These are phyloP conservation scores for Pythium guiyangense DNA, from an alignment of 352 stramenopile genomes.

Conservation along the genomic window DNA sequence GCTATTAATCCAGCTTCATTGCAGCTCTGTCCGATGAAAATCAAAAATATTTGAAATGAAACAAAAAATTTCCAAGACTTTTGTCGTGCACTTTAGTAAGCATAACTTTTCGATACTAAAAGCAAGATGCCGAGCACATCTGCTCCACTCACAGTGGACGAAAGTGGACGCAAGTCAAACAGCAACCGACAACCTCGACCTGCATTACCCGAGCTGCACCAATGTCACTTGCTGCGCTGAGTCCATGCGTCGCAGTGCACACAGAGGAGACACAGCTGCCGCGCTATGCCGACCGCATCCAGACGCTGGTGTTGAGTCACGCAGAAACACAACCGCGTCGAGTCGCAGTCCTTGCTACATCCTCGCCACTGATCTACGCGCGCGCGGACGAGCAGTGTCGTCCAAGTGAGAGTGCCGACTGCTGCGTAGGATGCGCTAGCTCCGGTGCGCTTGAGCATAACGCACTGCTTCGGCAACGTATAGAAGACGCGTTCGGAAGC, in stretches of 20 bases:
- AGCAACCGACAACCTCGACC: too few species aligned
- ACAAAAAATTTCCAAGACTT: too few species aligned
- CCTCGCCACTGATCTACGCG: slow-evolving; percentile 15
- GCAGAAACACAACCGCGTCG: background rate
- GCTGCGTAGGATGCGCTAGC: background rate
- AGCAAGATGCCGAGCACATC: too few species aligned
- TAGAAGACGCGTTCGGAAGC: slow-evolving; percentile 9
- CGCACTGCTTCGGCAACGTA: background rate
- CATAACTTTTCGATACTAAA: too few species aligned
- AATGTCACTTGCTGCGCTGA: background rate
- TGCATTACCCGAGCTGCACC: too few species aligned
- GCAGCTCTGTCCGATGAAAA: too few species aligned
- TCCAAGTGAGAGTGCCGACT: background rate
- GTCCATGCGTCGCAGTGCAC: slow-evolving; percentile 22
- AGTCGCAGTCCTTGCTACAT: slow-evolving; percentile 7
- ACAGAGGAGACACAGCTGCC: slow-evolving; percentile 26
- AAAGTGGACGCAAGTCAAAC: too few species aligned
- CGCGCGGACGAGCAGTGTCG: background rate
- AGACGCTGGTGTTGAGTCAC: background rate
- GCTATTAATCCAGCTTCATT: too few species aligned
- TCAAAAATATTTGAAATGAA: too few species aligned
- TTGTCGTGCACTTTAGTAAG: too few species aligned
- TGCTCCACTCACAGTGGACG: too few species aligned
- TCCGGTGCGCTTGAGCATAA: background rate
- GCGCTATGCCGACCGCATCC: slow-evolving; percentile 13